A percentile compares a stretch with the other conserved stretches of the same genome.
These are phyloP conservation scores for Fusarium keratoplasticum DNA, from an alignment of 2,329 filamentous ascomycete genomes.

Conservation along the genomic window DNA sequence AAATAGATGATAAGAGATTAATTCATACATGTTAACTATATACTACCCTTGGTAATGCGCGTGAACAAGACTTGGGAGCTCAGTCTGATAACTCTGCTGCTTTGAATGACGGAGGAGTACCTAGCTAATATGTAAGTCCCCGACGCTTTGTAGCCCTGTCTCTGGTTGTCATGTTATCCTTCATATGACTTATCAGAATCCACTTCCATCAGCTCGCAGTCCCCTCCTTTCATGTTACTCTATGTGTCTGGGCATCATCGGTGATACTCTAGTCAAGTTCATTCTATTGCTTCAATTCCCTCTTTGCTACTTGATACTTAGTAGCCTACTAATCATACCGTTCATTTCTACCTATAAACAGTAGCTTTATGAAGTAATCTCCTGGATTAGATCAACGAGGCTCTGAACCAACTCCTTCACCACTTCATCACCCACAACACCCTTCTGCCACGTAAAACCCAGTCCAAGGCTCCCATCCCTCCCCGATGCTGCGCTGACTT, in stretches of 20 bases:
- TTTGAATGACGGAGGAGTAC: too few species aligned
- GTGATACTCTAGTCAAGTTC: background rate
- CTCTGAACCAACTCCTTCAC: background rate
- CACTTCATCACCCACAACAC: background rate
- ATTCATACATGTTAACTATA: background rate
- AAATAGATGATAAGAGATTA: background rate
- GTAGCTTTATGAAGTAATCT: background rate
- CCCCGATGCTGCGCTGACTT: background rate
- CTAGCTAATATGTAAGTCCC: too few species aligned
- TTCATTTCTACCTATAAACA: background rate
- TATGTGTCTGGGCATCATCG: background rate
- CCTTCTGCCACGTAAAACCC: background rate
- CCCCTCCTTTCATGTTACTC: background rate
- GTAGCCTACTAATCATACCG: background rate
- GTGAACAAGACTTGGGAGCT: background rate
- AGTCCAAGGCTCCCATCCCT: background rate
- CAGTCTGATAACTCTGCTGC: background rate
- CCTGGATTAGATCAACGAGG: background rate
- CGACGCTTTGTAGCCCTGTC: too few species aligned
- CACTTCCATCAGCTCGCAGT: fast-evolving
- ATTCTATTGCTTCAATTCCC: background rate
- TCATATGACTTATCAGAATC: background rate
- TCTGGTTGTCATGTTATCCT: too few species aligned
- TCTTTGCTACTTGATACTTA: background rate
- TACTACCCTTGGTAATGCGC: background rate